Conservation (phyloP, 352 stramenopile genomes). For the Phytophthora vignae region DNA sequence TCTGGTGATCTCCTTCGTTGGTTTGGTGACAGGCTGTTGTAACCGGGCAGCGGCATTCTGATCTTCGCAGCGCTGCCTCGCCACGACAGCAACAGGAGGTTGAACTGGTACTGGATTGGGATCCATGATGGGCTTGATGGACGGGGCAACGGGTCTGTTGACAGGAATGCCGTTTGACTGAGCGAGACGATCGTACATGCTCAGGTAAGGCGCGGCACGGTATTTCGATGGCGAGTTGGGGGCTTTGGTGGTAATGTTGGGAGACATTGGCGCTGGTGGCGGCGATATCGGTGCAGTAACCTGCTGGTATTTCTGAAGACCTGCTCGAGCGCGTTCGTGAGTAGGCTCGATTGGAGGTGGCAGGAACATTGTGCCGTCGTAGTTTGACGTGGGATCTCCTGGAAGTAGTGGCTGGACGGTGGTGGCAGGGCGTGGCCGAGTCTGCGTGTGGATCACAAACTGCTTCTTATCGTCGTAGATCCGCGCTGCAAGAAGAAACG, state of each 20-base stretch:
- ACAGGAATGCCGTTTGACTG: slow-evolving; percentile 51
- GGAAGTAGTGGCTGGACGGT: slow-evolving; percentile 45
- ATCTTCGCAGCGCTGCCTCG: slow-evolving; percentile 8
- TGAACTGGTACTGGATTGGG: slow-evolving; percentile 19
- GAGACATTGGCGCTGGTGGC: slow-evolving; percentile 12
- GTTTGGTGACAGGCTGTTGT: slow-evolving; percentile 15
- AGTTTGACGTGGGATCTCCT: slow-evolving; percentile 51
- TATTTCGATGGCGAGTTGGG: slow-evolving; percentile 21
- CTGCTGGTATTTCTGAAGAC: slow-evolving; percentile 25
- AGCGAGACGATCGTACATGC: slow-evolving; percentile 71
- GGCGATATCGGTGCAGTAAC: slow-evolving; percentile 10
- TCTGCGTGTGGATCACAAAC: slow-evolving; percentile 71
- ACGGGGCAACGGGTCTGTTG: slow-evolving; percentile 41
- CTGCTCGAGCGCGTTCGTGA: slow-evolving; percentile 43
- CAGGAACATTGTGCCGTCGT: slow-evolving; percentile 67
- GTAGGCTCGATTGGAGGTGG: slow-evolving; percentile 48
- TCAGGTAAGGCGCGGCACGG: slow-evolving; percentile 54
- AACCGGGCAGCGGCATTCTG: background rate
- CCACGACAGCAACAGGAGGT: slow-evolving; percentile 6
- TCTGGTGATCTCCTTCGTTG: slow-evolving; percentile 24
- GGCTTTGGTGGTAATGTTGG: slow-evolving; percentile 26
- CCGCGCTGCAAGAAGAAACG: slow-evolving; percentile 42
- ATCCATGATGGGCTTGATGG: slow-evolving; percentile 49
- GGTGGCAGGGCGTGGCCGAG: slow-evolving; percentile 46
- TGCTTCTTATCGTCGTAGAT: slow-evolving; percentile 88